Evolutionary conservation across 169 alveolate species (phyloP), one percentile per base, ranked within the genome.

Genomic region (Plasmodium gallinaceum): DNA sequence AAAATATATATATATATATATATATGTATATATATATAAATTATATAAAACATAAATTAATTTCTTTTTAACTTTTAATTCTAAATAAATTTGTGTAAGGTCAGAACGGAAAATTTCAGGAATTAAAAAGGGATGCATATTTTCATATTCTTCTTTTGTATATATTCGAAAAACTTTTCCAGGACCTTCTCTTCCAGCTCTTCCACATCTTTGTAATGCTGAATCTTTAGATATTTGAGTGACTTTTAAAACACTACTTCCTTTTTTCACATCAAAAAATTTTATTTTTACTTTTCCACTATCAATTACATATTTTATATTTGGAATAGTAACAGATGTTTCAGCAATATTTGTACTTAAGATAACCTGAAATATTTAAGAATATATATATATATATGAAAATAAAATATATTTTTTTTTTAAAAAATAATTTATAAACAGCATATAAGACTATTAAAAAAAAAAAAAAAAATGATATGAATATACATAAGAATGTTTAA

Each of bases 271-370:
- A 76, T 96, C 95, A 85, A 95, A 97, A 46, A 78, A 62, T 72
- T 96, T 94, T 89, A 94, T 94, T 91, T 98, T 97, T 66, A 88
- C 98, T 20, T 96, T 93, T 3, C 99, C 99, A 43, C 97, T 93
- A 92, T 98, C 99, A 22, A 98, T 94, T 32, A 98, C 98, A 88
- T 94, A 97, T 69, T 93, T 92, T 32, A 98, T 96, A 39, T 97
- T 97, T 16, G 99, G 98, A 16, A 98, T 96, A 2, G 99, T 98
- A n/a, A 98, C 95, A 6, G 99, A 97, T n/a, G 99, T 98, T 94
- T 98, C 99, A 8, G 99, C 99, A 58, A 98, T 96, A 86, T 98
- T 97, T 4, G 99, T 98, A 20, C 98, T 94, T 65, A 97, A 94
- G 45, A 97, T 97, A 22, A 92, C 91, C 92, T 85, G 68, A 42